Evolutionary conservation across 306 rosid species (phyloP), one percentile per base, ranked within the genome.

Genomic region (Inga oerstediana): DNA sequence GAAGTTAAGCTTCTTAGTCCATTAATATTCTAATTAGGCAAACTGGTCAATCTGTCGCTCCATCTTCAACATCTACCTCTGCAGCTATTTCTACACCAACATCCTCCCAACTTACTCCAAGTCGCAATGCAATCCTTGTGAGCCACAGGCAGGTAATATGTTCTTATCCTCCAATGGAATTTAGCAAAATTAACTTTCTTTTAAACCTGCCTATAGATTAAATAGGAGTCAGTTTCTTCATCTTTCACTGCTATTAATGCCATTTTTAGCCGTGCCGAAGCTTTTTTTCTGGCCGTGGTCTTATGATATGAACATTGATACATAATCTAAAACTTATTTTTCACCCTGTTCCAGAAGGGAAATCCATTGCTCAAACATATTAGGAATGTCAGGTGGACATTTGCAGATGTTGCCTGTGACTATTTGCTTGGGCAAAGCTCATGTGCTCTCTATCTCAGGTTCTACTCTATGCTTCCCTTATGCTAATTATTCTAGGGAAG

Each of bases 401-500:
- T 96, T 89, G 97, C 97, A n/a, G 99, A 96, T 90, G 37, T 96
- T 79, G 88, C 85, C 51, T 94, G 98, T 83, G 99, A 96, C 87
- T 96, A 87, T 90, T 83, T 96, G 82, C 97, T 96, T 56, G 97
- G 99, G 46, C 96, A 90, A 79, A 87, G 89, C 89, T 92, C 98
- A 12, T 96, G 97, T 85, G 99, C 98, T 45, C 96, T 96, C 72
- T 96, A 96, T 85, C 80, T 96, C 86, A 96, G 99, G 99, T 96
- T 88, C 72, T 85, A 58, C 54, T 30, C 72, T 78, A 54, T 71
- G 56, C 48, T 62, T 16, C 43, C 52, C 46, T 19, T 22, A 72
- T 76, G 62, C n/a, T 64, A 70, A 39, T 73, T 78, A 81, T 74
- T 54, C 51, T 61, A 13, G 20, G 73, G 49, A 74, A 61, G 70